A percentile compares a stretch with the other conserved stretches of the same genome.
Evolutionary conservation across 257 asterid species (phyloP).

Genomic region (Echites panduratus): DNA sequence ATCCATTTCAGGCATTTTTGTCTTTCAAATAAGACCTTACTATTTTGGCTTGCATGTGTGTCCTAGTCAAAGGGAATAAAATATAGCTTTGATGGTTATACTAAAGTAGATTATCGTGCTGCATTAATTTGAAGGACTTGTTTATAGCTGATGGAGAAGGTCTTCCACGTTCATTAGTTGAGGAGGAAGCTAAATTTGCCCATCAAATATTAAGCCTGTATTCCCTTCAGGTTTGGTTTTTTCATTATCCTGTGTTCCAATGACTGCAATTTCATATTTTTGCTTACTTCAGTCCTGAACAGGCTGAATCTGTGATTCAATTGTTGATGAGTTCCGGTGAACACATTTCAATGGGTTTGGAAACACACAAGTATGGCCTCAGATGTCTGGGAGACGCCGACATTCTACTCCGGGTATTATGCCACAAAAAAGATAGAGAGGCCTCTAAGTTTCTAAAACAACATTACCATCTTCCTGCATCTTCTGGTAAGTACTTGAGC

Average conservation of each 20-base stretch:
- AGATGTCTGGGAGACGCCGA: constrained; percentile 70
- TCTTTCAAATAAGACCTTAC: neutral
- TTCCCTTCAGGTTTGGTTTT: constrained; percentile 58
- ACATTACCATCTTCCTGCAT: constrained; percentile 76
- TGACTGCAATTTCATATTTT: constrained; percentile 9
- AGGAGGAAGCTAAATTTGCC: constrained; percentile 70
- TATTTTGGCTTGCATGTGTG: neutral
- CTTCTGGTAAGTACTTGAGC: constrained; percentile 51
- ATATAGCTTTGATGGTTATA: neutral
- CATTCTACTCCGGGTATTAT: constrained; percentile 73
- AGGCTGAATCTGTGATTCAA: constrained; percentile 78
- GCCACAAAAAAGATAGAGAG: constrained; percentile 87
- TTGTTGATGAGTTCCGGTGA: constrained; percentile 79
- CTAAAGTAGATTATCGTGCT: constrained; percentile 1
- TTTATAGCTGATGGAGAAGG: constrained; percentile 99
- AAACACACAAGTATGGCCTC: constrained; percentile 33
- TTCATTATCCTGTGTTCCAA: constrained; percentile 4
- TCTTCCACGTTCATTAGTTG: constrained; percentile 85
- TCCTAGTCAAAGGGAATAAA: neutral
- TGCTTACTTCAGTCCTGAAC: constrained; percentile 23
- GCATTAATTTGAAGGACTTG: constrained; percentile 51
- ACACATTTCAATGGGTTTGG: constrained; percentile 49
- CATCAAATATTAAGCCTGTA: constrained; percentile 65
- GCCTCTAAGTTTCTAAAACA: constrained; percentile 82
- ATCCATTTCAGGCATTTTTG: neutral